Evolutionary conservation across 2,329 filamentous ascomycete species (phyloP), one percentile per base, ranked within the genome.

Genomic region (Myriosclerotinia curreyana): DNA sequence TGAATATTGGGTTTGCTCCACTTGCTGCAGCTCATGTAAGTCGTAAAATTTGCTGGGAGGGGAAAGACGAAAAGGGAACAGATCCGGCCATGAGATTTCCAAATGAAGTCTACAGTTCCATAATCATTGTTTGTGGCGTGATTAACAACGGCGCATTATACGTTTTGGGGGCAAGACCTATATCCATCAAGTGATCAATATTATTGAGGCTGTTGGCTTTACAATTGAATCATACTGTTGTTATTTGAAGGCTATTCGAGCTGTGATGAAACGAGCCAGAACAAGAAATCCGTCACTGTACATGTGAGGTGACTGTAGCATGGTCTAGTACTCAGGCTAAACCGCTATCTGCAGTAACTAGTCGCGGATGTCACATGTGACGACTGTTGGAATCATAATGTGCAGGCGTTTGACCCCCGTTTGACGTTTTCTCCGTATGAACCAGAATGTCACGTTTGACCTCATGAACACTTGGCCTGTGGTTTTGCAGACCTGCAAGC

Each of bases 401-500:
- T 28, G 22, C 42, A 28, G 28, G 42, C 28, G 42, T 38, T 48
- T 36, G 55, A 59, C 20, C 31, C 48, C 14, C 36, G 42, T 59
- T 36, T 59, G 42, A 20, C 8, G 28, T 4, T 20, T 59, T 25
- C 42, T 36, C 40, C 28, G 20, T 36, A 34, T 22, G 5, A 46
- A 25, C 28, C 12, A 46, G 28, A 58, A 34, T 34, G 12, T 28
- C 20, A 44, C 28, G 7, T 48, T 58, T 46, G 28, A 48, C 15
- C 31, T 48, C 42, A 46, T 48, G 54, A 58, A 58, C 54, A 48
- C 54, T 46, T 58, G 54, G 54, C 54, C 54, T 36, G 54, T 58
- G 54, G 28, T 46, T 5, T 58, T 46, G 42, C 40, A 48, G 40
- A 46, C 20, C 46, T 58, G 42, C 28, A 31, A 6, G 6, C 28